Evolutionary conservation across 768 basidiomycete species (phyloP).

Genomic region (Pleurotus platypus): DNA sequence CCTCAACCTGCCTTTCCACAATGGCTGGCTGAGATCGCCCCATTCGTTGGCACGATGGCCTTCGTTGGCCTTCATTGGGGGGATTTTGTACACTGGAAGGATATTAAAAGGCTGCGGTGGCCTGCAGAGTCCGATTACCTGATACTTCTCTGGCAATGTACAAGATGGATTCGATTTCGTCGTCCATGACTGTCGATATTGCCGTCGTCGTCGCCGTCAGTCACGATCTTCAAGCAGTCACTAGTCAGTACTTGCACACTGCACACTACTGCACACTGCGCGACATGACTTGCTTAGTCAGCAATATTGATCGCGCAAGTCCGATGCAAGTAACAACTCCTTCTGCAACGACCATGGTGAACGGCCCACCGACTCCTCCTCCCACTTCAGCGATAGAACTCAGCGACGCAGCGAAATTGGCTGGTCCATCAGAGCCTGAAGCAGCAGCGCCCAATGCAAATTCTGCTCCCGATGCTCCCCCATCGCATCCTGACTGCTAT

Average conservation of each 20-base stretch:
- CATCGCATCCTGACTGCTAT: conserved; percentile 30
- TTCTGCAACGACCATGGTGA: conserved; percentile 37
- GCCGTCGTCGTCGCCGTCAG: background rate
- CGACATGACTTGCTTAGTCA: background rate
- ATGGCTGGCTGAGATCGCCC: conserved; percentile 77
- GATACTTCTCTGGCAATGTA: conserved; percentile 90
- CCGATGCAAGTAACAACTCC: background rate
- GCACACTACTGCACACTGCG: no score
- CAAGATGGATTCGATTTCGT: conserved; percentile 87
- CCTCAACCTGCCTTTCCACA: conserved; percentile 91
- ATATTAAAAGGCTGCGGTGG: conserved; percentile 4
- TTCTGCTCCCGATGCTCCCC: conserved; percentile 14
- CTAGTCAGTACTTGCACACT: no score
- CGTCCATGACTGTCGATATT: conserved; percentile 42
- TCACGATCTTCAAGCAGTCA: background rate
- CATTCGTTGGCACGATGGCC: conserved; percentile 92
- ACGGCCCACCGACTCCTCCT: conserved; percentile 63
- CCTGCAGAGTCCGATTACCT: conserved; percentile 40
- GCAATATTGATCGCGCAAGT: background rate
- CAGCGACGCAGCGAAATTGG: conserved; percentile 42
- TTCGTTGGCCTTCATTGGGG: conserved; percentile 79
- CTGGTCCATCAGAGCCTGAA: conserved; percentile 8
- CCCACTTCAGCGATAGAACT: conserved; percentile 55
- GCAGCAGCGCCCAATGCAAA: conserved; percentile 10
- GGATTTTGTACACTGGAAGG: conserved; percentile 82